These are phyloP conservation scores for Fusarium agapanthi DNA, from an alignment of 2,329 filamentous ascomycete species.

Conservation along the genomic window DNA sequence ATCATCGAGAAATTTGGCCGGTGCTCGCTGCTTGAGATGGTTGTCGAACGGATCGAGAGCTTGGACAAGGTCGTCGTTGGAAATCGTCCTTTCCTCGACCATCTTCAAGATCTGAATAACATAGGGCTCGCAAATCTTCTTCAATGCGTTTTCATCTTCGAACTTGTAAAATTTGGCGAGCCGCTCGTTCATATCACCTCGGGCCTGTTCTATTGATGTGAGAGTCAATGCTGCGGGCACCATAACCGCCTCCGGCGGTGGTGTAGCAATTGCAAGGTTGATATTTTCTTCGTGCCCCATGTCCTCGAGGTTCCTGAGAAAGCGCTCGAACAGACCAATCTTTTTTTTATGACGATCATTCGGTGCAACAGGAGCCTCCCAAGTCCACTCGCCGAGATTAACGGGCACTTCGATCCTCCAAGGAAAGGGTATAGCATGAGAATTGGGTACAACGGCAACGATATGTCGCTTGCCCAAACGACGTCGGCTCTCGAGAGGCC, in stretches of 20 bases:
- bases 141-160: not conserved
- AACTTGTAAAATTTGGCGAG: not conserved
- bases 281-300: not conserved
- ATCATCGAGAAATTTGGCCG: conserved; percentile 6
- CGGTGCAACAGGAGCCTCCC: conserved; percentile 57
- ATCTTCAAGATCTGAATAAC: conserved; percentile 4
- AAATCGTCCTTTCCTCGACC: conserved; percentile 16
- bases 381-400: conserved; percentile 59
- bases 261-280: not conserved
- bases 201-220: not conserved
- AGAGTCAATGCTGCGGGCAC: not conserved
- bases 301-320: conserved; percentile 43
- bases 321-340: conserved; percentile 38
- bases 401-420: conserved; percentile 59
- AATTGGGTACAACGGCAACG: conserved; percentile 57
- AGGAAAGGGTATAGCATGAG: conserved; percentile 48
- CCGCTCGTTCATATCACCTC: not conserved
- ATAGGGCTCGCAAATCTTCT: conserved; percentile 11
- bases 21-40: not conserved
- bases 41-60: conserved; percentile 33
- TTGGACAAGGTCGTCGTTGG: conserved; percentile 23
- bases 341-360: conserved; percentile 40
- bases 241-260: not conserved
- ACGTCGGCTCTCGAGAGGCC: conserved; percentile 64
- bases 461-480: conserved; percentile 63